phyloP scores from a whole-genome alignment of 805 yeast genomes.

The Scheffersomyces lignosus region DNA sequence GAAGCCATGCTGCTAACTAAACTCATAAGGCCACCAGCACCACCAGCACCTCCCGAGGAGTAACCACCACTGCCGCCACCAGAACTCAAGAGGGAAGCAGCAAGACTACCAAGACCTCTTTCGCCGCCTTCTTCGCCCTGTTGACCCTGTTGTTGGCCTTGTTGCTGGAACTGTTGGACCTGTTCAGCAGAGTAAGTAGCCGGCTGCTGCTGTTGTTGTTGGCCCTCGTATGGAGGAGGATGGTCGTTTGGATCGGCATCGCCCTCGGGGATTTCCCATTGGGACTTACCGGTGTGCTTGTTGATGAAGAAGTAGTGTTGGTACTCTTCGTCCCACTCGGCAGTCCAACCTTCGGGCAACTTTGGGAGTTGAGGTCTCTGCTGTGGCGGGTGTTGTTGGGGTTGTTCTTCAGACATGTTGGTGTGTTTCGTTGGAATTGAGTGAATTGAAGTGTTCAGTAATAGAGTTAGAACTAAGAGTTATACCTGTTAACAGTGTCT shows the following conservation, averaged over 20 bases:
- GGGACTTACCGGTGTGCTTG: conserved; percentile 24
- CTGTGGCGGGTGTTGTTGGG: neutral
- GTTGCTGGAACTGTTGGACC: conserved; percentile 3
- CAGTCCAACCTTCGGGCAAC: conserved; percentile 33
- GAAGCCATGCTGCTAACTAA: neutral
- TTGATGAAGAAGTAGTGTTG: conserved; percentile 26
- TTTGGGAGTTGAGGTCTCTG: conserved; percentile 11
- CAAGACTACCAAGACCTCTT: neutral
- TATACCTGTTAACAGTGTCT: no score
- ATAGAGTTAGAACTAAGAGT: no score
- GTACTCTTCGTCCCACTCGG: conserved; percentile 35
- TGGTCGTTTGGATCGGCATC: neutral
- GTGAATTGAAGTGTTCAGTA: no score
- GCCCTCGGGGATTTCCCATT: conserved; percentile 27
- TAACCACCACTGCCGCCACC: neutral
- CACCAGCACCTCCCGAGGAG: neutral
- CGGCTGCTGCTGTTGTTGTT: neutral
- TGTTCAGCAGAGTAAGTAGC: neutral
- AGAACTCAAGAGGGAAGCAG: neutral
- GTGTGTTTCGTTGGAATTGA: no score
- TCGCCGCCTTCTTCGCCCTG: neutral
- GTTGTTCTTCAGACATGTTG: no score
- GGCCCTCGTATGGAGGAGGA: conserved; percentile 3
- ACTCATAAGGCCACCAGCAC: neutral
- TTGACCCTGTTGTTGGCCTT: conserved; percentile 1